phyloP scores from a whole-genome alignment of 139 green algal species.

The Micractinium sp. region DNA sequence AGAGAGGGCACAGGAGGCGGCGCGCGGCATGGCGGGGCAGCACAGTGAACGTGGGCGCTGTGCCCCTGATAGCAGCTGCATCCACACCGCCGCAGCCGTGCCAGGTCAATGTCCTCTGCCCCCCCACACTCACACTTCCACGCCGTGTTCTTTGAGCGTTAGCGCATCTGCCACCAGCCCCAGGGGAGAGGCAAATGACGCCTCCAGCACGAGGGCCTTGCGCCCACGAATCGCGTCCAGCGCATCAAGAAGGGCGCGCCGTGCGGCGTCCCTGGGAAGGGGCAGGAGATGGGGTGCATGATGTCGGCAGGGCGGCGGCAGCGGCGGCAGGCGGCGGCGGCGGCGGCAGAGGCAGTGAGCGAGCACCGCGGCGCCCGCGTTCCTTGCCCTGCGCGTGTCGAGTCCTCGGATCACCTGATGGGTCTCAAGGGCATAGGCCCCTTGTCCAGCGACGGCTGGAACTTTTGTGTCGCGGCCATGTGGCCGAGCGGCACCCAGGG shows the following conservation, averaged over 20 bases:
- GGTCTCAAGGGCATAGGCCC: slow-evolving; percentile 55
- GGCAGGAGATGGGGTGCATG: too few species aligned
- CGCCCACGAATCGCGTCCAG: slow-evolving; percentile 79
- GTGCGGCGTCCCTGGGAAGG: slow-evolving; percentile 59
- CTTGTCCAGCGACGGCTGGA: slow-evolving; percentile 56
- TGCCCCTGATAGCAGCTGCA: too few species aligned
- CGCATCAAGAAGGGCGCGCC: slow-evolving; percentile 68
- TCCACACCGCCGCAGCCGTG: neutral
- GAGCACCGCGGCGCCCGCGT: too few species aligned
- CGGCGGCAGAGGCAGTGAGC: neutral
- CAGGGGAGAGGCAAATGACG: slow-evolving; percentile 74
- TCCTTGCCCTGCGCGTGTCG: neutral
- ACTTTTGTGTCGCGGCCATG: slow-evolving; percentile 20
- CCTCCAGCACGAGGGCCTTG: slow-evolving; percentile 91
- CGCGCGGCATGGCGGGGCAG: neutral
- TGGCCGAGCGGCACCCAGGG: too few species aligned
- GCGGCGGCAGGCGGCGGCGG: neutral
- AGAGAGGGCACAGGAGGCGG: neutral
- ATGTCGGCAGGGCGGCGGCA: neutral
- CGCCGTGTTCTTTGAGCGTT: slow-evolving; percentile 90
- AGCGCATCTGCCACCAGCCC: slow-evolving; percentile 74
- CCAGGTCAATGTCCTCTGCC: too few species aligned
- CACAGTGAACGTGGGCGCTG: too few species aligned
- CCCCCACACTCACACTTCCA: slow-evolving; percentile 76
- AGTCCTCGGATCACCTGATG: slow-evolving; percentile 48